phyloP scores from a whole-genome alignment of 768 basidiomycete genomes.

The Albatrellus ellisii region DNA sequence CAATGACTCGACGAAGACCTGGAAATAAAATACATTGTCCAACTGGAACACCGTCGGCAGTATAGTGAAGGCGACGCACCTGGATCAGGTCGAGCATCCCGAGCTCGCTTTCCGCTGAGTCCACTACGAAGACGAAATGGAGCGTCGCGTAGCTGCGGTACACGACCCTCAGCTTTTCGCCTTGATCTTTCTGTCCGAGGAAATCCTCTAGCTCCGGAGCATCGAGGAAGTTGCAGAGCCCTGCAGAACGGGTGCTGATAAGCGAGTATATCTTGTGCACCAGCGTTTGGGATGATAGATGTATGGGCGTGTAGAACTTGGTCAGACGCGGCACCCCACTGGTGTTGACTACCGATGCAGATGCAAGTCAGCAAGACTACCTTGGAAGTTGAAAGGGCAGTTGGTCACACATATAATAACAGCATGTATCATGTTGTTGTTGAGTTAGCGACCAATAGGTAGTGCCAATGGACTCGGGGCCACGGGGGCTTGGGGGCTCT shows the following conservation, averaged over 20 bases:
- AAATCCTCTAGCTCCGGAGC: slow-evolving; percentile 76
- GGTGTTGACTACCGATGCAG: slow-evolving; percentile 62
- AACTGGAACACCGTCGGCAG: background rate
- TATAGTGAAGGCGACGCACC: slow-evolving; percentile 30
- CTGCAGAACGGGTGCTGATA: slow-evolving; percentile 66
- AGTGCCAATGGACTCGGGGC: background rate
- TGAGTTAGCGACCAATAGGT: background rate
- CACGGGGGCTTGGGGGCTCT: background rate
- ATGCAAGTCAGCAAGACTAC: background rate
- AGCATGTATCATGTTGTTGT: slow-evolving; percentile 12
- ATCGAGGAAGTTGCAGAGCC: slow-evolving; percentile 93
- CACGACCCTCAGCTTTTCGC: slow-evolving; percentile 69
- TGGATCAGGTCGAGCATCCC: slow-evolving; percentile 95
- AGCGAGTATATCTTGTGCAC: slow-evolving; percentile 87
- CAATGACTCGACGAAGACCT: slow-evolving; percentile 97
- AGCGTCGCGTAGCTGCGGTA: slow-evolving; percentile 95
- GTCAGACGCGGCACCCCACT: slow-evolving; percentile 74
- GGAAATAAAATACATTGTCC: slow-evolving; percentile 1
- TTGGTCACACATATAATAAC: slow-evolving; percentile 13
- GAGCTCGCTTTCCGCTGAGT: slow-evolving; percentile 91
- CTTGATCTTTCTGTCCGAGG: slow-evolving; percentile 37
- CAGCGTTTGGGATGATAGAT: slow-evolving; percentile 51
- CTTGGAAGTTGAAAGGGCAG: background rate
- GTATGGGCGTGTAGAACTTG: slow-evolving; percentile 81
- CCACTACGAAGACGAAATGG: slow-evolving; percentile 95